Evolutionary conservation across 2,329 filamentous ascomycete species (phyloP).

Genomic region (Sclerotinia sclerotiorum): DNA sequence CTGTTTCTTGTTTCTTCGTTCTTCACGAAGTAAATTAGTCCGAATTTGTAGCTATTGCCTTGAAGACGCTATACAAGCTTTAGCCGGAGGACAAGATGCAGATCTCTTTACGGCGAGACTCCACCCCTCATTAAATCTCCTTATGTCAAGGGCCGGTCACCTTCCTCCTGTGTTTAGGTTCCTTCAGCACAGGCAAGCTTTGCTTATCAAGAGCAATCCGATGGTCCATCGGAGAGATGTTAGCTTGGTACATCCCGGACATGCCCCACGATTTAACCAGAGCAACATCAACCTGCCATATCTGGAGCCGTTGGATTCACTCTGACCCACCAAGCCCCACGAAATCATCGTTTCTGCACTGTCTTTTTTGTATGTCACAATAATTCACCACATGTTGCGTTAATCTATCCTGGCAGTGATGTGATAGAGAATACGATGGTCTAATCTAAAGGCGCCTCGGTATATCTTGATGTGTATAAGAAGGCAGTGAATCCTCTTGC

Average conservation of each 20-base stretch:
- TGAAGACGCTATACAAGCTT: background rate
- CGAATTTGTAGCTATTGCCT: background rate
- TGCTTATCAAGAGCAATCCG: background rate
- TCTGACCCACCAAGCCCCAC: background rate
- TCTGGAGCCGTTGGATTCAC: conserved; percentile 7
- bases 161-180: conserved; percentile 16
- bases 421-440: background rate
- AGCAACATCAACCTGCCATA: conserved; percentile 14
- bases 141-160: background rate
- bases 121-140: conserved; percentile 9
- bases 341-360: background rate
- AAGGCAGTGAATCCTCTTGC: conserved; percentile 23
- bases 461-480: conserved; percentile 29
- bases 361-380: background rate
- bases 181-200: background rate
- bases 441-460: background rate
- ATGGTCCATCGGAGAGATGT: background rate
- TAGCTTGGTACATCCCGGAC: conserved; percentile 2
- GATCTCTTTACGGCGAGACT: background rate
- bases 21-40: background rate
- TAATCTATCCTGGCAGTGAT: background rate
- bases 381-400: background rate
- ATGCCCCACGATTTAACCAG: background rate
- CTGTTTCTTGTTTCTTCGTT: background rate
- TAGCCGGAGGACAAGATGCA: background rate